Conservation (phyloP, 2,329 filamentous ascomycete genomes). For the Neofusicoccum sp. region DNA sequence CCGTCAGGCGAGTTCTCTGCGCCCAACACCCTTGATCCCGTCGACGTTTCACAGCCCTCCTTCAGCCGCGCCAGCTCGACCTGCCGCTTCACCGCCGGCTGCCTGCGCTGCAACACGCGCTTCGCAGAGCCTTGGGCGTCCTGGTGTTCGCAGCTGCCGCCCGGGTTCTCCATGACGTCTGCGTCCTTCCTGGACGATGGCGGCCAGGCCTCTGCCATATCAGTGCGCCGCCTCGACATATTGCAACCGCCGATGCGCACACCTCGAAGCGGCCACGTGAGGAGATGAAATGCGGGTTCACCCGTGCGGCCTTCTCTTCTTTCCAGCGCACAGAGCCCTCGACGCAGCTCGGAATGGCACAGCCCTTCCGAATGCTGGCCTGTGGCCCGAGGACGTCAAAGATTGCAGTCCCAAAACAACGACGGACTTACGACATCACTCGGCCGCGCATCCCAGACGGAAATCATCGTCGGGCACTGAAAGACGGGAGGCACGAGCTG, state of each 20-base stretch:
- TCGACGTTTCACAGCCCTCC: slow-evolving; percentile 16
- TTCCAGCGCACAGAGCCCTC: background rate
- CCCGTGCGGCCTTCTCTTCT: background rate
- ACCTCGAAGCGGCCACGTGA: slow-evolving; percentile 6
- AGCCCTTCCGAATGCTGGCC: background rate
- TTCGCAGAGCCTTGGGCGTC: background rate
- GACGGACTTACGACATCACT: too few species aligned
- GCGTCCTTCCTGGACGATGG: background rate
- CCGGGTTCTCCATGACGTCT: background rate
- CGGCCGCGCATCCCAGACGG: background rate
- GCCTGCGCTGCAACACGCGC: slow-evolving; percentile 13
- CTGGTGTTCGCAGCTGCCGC: slow-evolving; percentile 1
- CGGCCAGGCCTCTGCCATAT: background rate
- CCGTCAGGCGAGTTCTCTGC: slow-evolving; percentile 9
- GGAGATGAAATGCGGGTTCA: slow-evolving; percentile 14
- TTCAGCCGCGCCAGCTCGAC: slow-evolving; percentile 7
- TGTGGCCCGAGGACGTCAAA: background rate
- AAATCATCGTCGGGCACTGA: background rate
- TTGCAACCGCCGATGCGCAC: too few species aligned
- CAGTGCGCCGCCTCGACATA: slow-evolving; percentile 2
- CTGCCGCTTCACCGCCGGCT: slow-evolving; percentile 7
- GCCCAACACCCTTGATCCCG: slow-evolving; percentile 10
- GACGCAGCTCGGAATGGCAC: slow-evolving; percentile 4
- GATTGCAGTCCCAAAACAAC: background rate
- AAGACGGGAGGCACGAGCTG: background rate